Conservation (phyloP, 208 protist species). For the Trypanosomatidae sp. region DNA sequence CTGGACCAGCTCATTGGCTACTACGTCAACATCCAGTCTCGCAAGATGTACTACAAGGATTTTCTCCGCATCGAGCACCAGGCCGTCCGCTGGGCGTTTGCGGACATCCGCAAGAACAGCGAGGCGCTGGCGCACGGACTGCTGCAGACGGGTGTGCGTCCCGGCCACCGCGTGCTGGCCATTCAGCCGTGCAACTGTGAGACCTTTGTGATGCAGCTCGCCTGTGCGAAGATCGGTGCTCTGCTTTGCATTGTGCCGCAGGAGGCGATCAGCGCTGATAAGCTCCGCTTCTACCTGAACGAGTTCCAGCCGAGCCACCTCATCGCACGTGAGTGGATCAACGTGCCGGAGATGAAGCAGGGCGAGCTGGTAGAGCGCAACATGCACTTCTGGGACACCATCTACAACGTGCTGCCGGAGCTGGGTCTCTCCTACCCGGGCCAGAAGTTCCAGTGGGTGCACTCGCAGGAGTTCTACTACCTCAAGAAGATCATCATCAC, state of each 20-base stretch:
- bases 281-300: constrained; percentile 92
- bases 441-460: constrained; percentile 91
- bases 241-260: constrained; percentile 83
- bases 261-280: constrained; percentile 81
- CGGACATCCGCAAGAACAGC: constrained; percentile 93
- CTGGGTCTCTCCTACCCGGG: constrained; percentile 91
- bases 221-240: constrained; percentile 87
- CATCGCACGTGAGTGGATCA: constrained; percentile 88
- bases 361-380: constrained; percentile 90
- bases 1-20: constrained; percentile 92
- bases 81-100: constrained; percentile 91
- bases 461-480: constrained; percentile 93
- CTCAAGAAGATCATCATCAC: constrained; percentile 93
- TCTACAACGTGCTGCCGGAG: constrained; percentile 93
- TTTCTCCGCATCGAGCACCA: constrained; percentile 93
- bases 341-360: constrained; percentile 83
- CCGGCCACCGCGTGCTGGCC: constrained; percentile 80
- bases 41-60: constrained; percentile 94
- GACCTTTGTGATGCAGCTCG: constrained; percentile 89
- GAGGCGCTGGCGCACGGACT: constrained; percentile 90
- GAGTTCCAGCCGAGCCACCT: constrained; percentile 90
- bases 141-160: constrained; percentile 86
- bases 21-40: constrained; percentile 93
- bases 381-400: constrained; percentile 93
- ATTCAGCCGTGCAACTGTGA: constrained; percentile 93